Conservation (phyloP, 331 rosid genomes). For the Phaseolus coccineus region DNA sequence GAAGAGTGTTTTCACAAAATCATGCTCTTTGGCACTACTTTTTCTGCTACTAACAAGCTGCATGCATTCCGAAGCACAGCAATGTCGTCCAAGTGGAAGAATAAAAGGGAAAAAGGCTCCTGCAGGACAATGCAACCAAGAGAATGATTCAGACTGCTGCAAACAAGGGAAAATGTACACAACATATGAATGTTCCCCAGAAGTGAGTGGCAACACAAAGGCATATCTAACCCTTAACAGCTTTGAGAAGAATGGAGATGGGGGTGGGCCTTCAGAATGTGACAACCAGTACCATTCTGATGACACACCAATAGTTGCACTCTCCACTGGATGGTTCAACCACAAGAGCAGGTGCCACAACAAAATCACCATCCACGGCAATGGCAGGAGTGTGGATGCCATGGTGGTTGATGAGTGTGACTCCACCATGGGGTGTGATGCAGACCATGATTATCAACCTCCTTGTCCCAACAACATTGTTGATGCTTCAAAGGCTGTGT, state of each 20-base stretch:
- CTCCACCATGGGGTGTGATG: slow-evolving; percentile 42
- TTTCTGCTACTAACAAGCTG: not conserved
- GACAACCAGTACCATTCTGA: slow-evolving; percentile 30
- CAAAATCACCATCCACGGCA: not conserved
- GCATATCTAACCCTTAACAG: slow-evolving; percentile 47
- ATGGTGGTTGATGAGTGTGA: slow-evolving; percentile 61
- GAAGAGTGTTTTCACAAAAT: not conserved
- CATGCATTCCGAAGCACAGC: not conserved
- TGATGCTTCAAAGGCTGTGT: slow-evolving; percentile 50
- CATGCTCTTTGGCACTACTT: not conserved
- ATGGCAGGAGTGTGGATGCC: slow-evolving; percentile 49
- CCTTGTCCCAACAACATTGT: slow-evolving; percentile 56
- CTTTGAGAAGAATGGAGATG: slow-evolving; percentile 24
- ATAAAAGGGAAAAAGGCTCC: not conserved
- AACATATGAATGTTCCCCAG: slow-evolving; percentile 40
- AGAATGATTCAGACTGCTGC: slow-evolving; percentile 5
- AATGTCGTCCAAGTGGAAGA: slow-evolving; percentile 38
- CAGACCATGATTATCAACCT: slow-evolving; percentile 52
- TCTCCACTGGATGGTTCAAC: slow-evolving; percentile 15
- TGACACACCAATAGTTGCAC: slow-evolving; percentile 2
- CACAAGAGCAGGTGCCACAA: not conserved
- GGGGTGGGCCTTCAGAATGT: slow-evolving; percentile 49
- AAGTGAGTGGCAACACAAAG: slow-evolving; percentile 26
- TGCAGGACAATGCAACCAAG: slow-evolving; percentile 5
- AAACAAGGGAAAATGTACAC: not conserved